Percentiles rank a stretch among this genome's conserved stretches.
These are phyloP conservation scores for Rhytidiadelphus loreus DNA, from an alignment of 225 moss, liverwort and hornwort species.

Conservation along the genomic window DNA sequence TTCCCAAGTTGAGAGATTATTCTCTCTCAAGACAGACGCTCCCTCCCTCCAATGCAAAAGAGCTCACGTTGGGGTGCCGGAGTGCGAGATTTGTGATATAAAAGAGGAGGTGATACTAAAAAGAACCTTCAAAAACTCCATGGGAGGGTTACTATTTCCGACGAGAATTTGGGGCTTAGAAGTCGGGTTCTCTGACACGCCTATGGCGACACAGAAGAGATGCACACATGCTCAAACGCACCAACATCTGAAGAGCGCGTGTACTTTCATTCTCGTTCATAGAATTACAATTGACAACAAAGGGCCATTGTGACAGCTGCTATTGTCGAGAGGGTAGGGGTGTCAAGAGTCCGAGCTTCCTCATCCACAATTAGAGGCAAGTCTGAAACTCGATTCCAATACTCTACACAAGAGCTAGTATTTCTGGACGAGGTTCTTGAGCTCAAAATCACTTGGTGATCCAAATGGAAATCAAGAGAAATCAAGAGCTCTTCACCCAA, in stretches of 20 bases:
- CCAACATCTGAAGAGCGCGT: neutral
- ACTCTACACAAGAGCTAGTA: neutral
- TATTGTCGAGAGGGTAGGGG: neutral
- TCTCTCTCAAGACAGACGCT: neutral
- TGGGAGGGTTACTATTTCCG: neutral
- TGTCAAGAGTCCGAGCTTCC: neutral
- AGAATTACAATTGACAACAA: neutral
- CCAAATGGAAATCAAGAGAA: neutral
- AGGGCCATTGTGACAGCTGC: neutral
- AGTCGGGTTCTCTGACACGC: neutral
- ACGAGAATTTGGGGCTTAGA: neutral
- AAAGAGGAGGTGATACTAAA: neutral
- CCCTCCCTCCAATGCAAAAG: neutral
- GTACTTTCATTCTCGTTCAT: neutral
- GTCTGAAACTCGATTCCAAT: neutral
- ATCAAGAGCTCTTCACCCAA: neutral
- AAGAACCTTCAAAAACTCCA: neutral
- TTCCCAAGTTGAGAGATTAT: neutral
- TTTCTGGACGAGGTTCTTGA: neutral
- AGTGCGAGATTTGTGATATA: too few relatives aligned
- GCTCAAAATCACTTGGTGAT: neutral
- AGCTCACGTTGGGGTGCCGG: neutral
- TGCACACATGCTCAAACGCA: neutral
- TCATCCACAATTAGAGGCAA: neutral
- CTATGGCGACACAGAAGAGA: neutral